phyloP scores from a whole-genome alignment of 176 grass and related monocot genomes.

The Triticum aestivum region IWGSC_CS_RefSeq_v2.1 NC_057803.1:551369086-551369585 shows the following conservation, averaged over 20 bases:
- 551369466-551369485: neutral
- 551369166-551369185: neutral
- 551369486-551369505: neutral
- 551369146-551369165: neutral
- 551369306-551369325: neutral
- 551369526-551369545: neutral
- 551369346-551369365: neutral
- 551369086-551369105: neutral
- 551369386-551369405: neutral
- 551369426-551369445: neutral
- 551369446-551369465: neutral
- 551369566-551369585: neutral
- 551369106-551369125: neutral
- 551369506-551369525: neutral
- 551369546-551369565: neutral
- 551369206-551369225: neutral
- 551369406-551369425: neutral
- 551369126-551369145: neutral
- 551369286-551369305: neutral
- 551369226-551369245: neutral
- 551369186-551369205: neutral
- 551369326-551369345: neutral
- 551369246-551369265: neutral
- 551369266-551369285: neutral
- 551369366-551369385: neutral